Conservation (phyloP, 495 filamentous ascomycete genomes). For the Xylaria grammica region DNA sequence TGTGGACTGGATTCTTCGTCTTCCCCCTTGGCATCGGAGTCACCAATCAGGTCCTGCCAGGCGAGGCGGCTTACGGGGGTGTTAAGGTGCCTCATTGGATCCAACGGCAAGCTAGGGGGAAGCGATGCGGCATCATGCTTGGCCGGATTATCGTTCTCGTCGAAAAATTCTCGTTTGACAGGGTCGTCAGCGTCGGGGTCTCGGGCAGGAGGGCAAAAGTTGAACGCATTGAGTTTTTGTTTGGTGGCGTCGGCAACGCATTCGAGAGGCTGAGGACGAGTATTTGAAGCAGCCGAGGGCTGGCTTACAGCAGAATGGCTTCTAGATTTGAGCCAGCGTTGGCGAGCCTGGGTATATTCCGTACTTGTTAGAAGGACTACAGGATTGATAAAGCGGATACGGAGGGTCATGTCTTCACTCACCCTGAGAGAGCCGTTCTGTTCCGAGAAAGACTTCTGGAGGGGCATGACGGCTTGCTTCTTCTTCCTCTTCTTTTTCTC, state of each 20-base stretch:
- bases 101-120: slow-evolving; percentile 24
- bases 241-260: slow-evolving; percentile 56
- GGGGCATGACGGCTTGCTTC: slow-evolving; percentile 43
- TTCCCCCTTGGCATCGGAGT: slow-evolving; percentile 55
- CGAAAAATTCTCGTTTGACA: slow-evolving; percentile 10
- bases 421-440: slow-evolving; percentile 39
- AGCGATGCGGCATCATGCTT: slow-evolving; percentile 15
- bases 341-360: slow-evolving; percentile 34
- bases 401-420: slow-evolving; percentile 20
- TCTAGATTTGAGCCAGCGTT: slow-evolving; percentile 56
- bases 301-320: slow-evolving; percentile 47
- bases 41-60: slow-evolving; percentile 80
- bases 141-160: slow-evolving; percentile 24
- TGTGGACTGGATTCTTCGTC: slow-evolving; percentile 52
- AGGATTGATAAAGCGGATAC: slow-evolving; percentile 1
- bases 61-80: slow-evolving; percentile 78
- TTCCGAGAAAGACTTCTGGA: slow-evolving; percentile 59
- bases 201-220: slow-evolving; percentile 38
- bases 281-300: slow-evolving; percentile 22
- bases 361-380: slow-evolving; percentile 7
- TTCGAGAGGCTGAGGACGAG: slow-evolving; percentile 35
- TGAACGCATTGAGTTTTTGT: slow-evolving; percentile 56
- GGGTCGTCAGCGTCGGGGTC: slow-evolving; percentile 22
- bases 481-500: slow-evolving; percentile 25
- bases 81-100: slow-evolving; percentile 56